Evolutionary conservation across 2,329 filamentous ascomycete genomes (phyloP).

Genomic region (Nemania bipapillata): DNA sequence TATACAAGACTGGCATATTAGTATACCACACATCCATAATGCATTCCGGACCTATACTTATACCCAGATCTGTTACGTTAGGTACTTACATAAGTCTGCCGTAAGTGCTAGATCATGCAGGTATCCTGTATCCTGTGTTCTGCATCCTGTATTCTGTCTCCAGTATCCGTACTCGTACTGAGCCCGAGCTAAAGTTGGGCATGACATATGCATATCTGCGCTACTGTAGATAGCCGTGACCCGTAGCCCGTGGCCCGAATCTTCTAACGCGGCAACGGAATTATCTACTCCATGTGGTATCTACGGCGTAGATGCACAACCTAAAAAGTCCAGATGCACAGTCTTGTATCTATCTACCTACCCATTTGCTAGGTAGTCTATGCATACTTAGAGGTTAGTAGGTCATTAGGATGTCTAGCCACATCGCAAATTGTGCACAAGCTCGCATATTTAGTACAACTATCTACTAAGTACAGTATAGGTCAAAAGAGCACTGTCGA

Average conservation of each 20-base stretch:
- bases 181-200: conserved; percentile 6
- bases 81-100: conserved; percentile 4
- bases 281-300: conserved; percentile 22
- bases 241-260: conserved; percentile 10
- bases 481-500: neutral
- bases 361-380: too few species aligned
- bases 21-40: neutral
- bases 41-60: neutral
- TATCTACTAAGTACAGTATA: too few species aligned
- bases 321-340: neutral
- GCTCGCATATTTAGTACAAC: neutral
- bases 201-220: neutral
- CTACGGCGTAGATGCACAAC: too few species aligned
- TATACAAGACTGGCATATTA: neutral
- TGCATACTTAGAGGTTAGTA: too few species aligned
- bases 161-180: neutral
- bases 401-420: conserved; percentile 3
- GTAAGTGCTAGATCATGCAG: neutral
- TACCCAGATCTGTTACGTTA: neutral
- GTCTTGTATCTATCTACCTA: neutral
- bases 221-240: neutral
- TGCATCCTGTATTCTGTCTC: too few species aligned
- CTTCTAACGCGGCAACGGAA: conserved; percentile 19
- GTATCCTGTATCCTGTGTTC: neutral
- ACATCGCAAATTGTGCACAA: neutral